Conservation (phyloP, 805 yeast species). For the Sporopachydermia lactativora region DNA sequence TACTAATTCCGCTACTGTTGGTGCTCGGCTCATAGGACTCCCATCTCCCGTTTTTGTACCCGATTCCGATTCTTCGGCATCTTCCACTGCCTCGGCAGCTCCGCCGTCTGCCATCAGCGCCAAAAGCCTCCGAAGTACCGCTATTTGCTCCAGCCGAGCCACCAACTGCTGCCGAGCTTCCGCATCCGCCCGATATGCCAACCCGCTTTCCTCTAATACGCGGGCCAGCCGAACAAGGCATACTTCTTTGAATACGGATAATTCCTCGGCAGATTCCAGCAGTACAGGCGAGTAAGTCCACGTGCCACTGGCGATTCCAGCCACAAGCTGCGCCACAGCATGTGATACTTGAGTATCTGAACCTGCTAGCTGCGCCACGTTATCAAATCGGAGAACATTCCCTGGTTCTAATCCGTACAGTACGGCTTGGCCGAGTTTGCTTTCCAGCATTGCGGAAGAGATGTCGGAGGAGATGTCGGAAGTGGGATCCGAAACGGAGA, state of each 20-base stretch:
- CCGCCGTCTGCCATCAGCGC: not conserved
- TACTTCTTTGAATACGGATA: slow-evolving; percentile 3
- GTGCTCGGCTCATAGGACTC: no score
- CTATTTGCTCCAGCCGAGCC: slow-evolving; percentile 27
- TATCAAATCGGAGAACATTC: not conserved
- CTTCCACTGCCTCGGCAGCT: no score
- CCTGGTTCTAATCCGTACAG: slow-evolving; percentile 31
- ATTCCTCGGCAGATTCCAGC: slow-evolving; percentile 28
- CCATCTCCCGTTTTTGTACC: no score
- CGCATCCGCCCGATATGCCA: not conserved
- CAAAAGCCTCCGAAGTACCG: slow-evolving; percentile 14
- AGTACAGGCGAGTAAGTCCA: slow-evolving; percentile 44
- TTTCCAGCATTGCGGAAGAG: slow-evolving; percentile 33
- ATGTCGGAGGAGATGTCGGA: slow-evolving; percentile 11
- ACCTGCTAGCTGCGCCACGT: not conserved
- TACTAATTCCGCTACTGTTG: no score
- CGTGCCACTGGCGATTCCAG: slow-evolving; percentile 42
- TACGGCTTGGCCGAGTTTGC: slow-evolving; percentile 77
- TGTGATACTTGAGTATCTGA: not conserved
- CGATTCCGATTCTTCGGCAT: no score
- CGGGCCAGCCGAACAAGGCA: not conserved
- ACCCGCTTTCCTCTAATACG: not conserved
- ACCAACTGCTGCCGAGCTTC: slow-evolving; percentile 19
- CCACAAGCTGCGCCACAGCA: slow-evolving; percentile 36
- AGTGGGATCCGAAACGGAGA: slow-evolving; percentile 15